Base-by-base conservation (phyloP, 345 rosid species). In the Gossypium sturtianum region DNA sequence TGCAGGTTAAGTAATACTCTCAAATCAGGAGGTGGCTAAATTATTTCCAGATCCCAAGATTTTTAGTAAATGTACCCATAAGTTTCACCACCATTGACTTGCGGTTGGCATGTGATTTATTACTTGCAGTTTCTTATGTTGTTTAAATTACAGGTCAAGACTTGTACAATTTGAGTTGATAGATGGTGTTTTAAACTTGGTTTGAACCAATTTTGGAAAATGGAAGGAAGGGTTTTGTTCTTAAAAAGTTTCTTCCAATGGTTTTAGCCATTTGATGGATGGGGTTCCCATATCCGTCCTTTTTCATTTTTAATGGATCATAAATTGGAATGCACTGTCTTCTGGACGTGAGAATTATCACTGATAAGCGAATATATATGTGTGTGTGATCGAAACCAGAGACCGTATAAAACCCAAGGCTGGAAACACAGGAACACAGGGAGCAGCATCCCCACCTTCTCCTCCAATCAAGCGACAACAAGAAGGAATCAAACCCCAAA, bases 1-100 rank as follows among this genome's bases (percentile, higher is more conserved):
- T 78, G 83, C 85, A 89, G 92, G 92, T 80, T 89, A 82, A 82
- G 92, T 74, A 89, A 81, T 74, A 81, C 90, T 12, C 83, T 89
- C 45, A 87, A 85, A 76, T 78, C 92, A 0, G 85, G 85, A 73
- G 82, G 88, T 29, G 81, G 86, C 51, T 87, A 76, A 47, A 57
- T 2, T 9, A 5, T 67, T 67, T 67, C 48, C 11, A 4, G 53
- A 67, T 47, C 41, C 41, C 54, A 23, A 47, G 34, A 7, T 34
- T 34, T 67, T 20, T 23, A 62, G 22, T 16, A 34, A 62, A 62
- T 34, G 45, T 62, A 34, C 44, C 45, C 13, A 62, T 62, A 43
- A 15, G 45, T 15, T 2, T 62, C 22, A 29, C 66, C 22, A 3
- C 45, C 66, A 29, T 62, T 15, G 38, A 58, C 7, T 58, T 22